Base-by-base conservation (phyloP, 768 basidiomycete species). In the Xerocomus spinulosus region DNA sequence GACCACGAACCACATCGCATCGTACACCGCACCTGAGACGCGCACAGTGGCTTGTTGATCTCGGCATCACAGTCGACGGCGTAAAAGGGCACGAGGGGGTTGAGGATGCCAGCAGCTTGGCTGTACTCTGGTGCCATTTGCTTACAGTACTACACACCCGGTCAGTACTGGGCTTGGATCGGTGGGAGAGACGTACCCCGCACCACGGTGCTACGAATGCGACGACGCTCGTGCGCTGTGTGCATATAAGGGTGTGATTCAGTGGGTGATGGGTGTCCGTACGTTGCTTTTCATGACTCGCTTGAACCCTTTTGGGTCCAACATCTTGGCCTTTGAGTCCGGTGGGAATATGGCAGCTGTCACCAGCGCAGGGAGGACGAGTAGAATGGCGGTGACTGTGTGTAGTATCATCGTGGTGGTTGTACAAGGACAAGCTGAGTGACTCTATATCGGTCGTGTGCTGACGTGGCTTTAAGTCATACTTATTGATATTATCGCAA, bases 191-290 rank as follows among this genome's bases (percentile, higher is more conserved):
- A n/a, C n/a, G n/a, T n/a, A 89, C 87, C 54, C 87, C 88, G 60
- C 88, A 92, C 93, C 92, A 95, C 4, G 92, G 88, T n/a, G 93
- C 93, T 12, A 93, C 86, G 61, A 94, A 96, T 2, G 91, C 93
- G 15, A 95, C 84, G 60, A 93, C 66, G 51, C 75, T 80, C 26
- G 89, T 86, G 68, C 78, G 72, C 89, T 91, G 56, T 9, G 39
- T 30, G 10, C 7, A 17, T 45, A 25, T 12, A 9, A 15, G 17
- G 7, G 5, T 24, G n/a, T 2, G 24, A n/a, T 8, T 39, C 2
- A 38, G 38, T 17, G 15, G 3, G 14, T 18, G 23, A 38, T 23
- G 12, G 25, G 32, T 45, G 49, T 29, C 70, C 85, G 49, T 65
- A 92, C 91, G 56, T 89, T 87, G 37, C 72, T 71, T 64, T 83